Evolutionary conservation across 176 grass and related monocot genomes (phyloP), one percentile per base, ranked within the genome.

Genomic region (Eragrostis curvula): DNA sequence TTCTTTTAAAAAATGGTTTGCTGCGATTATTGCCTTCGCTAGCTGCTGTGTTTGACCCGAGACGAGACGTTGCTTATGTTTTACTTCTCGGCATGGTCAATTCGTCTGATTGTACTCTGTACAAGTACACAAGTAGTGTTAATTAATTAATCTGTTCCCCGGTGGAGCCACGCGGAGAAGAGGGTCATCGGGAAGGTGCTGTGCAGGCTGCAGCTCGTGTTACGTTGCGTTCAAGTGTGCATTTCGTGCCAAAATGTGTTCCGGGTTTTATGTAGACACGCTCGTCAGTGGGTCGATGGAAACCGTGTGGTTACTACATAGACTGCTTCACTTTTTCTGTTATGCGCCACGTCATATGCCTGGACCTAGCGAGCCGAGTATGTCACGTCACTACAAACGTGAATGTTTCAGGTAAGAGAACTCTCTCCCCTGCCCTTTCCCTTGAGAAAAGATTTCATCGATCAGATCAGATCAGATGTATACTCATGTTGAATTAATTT

Each of bases 201-300:
- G 43, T 15, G 52, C 78, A 18, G 40, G 7, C 32, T 53, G 51
- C 18, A 13, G 71, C 57, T 30, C 56, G 30, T 53, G 11, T 44
- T 40, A n/a, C 20, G n/a, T 14, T 25, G 7, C 40, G 24, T 68
- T 16, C 50, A 9, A 46, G 14, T 21, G 81, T 59, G 80, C 18
- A 28, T 81, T 88, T 79, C 76, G 18, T 74, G 81, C 29, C 81
- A 46, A 46, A 62, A 63, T 75, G 43, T 41, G 75, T 15, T 55
- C 68, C 84, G 11, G n/a, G 43, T 42, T 21, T 9, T 27, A 13
- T 12, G 23, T 12, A n/a, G 9, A 36, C 32, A 36, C 4, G 4
- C 43, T 7, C 9, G 1, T 45, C 8, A 1, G 43, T 45, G 43
- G 43, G 43, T 45, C 43, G 43, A 45, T 45, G 43, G 8, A 45